Conservation (phyloP, 352 stramenopile species). For the Pythium sukuiense region DNA sequence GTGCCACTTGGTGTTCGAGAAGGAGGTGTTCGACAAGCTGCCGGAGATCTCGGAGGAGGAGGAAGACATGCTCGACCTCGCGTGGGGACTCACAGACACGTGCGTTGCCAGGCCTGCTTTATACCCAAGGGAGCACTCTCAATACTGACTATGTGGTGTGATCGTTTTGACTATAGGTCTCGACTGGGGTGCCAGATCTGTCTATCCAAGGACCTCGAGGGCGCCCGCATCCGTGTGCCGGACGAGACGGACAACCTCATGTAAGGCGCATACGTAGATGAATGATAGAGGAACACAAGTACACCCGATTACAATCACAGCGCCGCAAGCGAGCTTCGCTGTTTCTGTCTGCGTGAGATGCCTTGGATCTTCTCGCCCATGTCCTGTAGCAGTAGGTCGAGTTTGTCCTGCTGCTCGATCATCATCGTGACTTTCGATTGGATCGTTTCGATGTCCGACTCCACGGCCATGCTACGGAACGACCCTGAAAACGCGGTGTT, state of each 20-base stretch:
- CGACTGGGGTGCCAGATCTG: constrained; percentile 91
- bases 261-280: constrained; percentile 27
- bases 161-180: constrained; percentile 40
- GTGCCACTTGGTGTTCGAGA: constrained; percentile 92
- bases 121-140: neutral
- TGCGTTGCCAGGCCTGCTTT: constrained; percentile 34
- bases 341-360: constrained; percentile 12
- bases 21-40: constrained; percentile 87
- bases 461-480: constrained; percentile 65
- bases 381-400: constrained; percentile 44
- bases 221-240: constrained; percentile 84
- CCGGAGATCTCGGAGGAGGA: constrained; percentile 91
- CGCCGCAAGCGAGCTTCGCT: constrained; percentile 14
- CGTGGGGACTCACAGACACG: constrained; percentile 93
- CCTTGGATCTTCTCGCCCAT: constrained; percentile 38
- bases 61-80: constrained; percentile 95
- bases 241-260: constrained; percentile 90
- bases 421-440: constrained; percentile 55
- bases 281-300: constrained; percentile 9
- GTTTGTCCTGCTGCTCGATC: constrained; percentile 56
- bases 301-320: constrained; percentile 9
- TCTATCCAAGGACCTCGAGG: constrained; percentile 86
- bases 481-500: constrained; percentile 82
- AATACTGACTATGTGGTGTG: neutral
- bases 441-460: constrained; percentile 80